These are phyloP conservation scores for Calendula officinalis DNA, from an alignment of 129 eudicot species.

Conservation along the genomic window DNA sequence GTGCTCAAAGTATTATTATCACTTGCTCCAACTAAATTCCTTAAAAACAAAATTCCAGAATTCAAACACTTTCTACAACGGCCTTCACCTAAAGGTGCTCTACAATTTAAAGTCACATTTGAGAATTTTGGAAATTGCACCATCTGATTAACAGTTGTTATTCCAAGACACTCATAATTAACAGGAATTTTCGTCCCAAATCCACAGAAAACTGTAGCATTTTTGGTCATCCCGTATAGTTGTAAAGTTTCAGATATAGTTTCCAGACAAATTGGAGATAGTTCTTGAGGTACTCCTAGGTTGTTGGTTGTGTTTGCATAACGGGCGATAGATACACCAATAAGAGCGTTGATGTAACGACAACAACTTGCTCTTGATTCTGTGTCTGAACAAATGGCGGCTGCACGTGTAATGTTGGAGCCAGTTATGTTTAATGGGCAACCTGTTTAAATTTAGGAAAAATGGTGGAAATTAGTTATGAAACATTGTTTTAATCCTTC, in stretches of 20 bases:
- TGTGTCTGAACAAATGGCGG: conserved; percentile 65
- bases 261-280: conserved; percentile 62
- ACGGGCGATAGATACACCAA: conserved; percentile 74
- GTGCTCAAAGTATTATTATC: conserved; percentile 76
- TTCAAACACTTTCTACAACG: conserved; percentile 78
- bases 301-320: conserved; percentile 74
- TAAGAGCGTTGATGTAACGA: conserved; percentile 77
- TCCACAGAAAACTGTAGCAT: conserved; percentile 75
- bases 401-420: conserved; percentile 61
- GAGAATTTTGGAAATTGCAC: conserved; percentile 69
- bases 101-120: conserved; percentile 58
- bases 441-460: conserved; percentile 47
- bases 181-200: conserved; percentile 81
- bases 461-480: conserved; percentile 10
- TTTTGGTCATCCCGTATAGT: conserved; percentile 66
- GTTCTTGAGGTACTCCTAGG: conserved; percentile 64
- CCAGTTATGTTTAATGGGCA: conserved; percentile 83
- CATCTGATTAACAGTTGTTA: conserved; percentile 83
- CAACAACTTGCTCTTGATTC: conserved; percentile 81
- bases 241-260: conserved; percentile 61
- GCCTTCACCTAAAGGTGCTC: conserved; percentile 43
- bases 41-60: conserved; percentile 66
- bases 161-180: conserved; percentile 83
- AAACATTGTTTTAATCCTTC: neutral
- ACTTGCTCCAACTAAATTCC: conserved; percentile 56